Percentiles rank a stretch among this genome's conserved stretches.
phyloP scores from a whole-genome alignment of 2,329 filamentous ascomycete species.

The Trichoderma asperellum region DNA sequence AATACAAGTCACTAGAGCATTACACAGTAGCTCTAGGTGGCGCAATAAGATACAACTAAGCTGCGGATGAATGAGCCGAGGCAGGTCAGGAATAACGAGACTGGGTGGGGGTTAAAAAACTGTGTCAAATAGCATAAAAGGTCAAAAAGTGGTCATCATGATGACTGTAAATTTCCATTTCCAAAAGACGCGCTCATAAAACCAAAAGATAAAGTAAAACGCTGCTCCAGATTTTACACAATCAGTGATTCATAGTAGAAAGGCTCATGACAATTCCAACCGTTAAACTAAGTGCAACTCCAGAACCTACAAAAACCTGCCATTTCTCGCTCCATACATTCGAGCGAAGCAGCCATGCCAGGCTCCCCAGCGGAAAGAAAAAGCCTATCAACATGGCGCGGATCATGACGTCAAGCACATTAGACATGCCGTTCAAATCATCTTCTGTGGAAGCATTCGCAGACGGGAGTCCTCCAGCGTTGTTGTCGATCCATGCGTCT shows the following conservation, averaged over 20 bases:
- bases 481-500: constrained; percentile 86
- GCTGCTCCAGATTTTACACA: too few relatives aligned
- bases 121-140: not conserved
- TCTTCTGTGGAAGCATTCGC: constrained; percentile 47
- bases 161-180: not conserved
- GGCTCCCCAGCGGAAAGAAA: constrained; percentile 87
- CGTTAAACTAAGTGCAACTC: constrained; percentile 76
- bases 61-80: not conserved
- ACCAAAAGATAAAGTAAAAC: not conserved
- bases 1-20: not conserved
- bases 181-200: not conserved
- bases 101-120: not conserved
- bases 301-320: constrained; percentile 84
- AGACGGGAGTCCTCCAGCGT: constrained; percentile 49
- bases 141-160: not conserved
- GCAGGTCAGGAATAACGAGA: not conserved
- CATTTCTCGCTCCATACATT: constrained; percentile 84
- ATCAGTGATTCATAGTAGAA: constrained; percentile 36
- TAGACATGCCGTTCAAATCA: constrained; percentile 54
- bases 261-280: constrained; percentile 69
- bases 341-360: constrained; percentile 82
- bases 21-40: not conserved
- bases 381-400: constrained; percentile 90
- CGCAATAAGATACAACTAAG: not conserved
- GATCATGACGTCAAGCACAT: constrained; percentile 78